Conservation (phyloP, 768 basidiomycete species). For the Hypholoma fasciculare region DNA sequence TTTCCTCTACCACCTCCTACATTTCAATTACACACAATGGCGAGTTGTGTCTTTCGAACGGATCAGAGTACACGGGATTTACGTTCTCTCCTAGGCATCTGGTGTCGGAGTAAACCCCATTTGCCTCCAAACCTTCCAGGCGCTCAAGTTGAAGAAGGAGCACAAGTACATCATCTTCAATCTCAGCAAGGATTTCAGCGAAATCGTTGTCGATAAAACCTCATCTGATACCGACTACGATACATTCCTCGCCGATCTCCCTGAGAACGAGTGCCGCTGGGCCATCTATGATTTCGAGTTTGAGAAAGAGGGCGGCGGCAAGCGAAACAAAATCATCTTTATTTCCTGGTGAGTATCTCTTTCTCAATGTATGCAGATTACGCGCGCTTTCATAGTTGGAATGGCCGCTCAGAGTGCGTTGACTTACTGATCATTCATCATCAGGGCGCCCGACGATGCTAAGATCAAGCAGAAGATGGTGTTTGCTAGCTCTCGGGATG, state of each 20-base stretch:
- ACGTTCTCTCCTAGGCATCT: constrained; percentile 46
- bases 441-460: constrained; percentile 84
- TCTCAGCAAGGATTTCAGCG: constrained; percentile 58
- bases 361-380: not conserved
- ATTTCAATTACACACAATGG: constrained; percentile 16
- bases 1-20: constrained; percentile 21
- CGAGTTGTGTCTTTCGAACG: constrained; percentile 26
- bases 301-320: constrained; percentile 69
- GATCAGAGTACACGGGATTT: not conserved
- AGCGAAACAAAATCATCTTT: constrained; percentile 86
- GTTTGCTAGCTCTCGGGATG: constrained; percentile 85
- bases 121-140: constrained; percentile 63
- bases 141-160: constrained; percentile 76
- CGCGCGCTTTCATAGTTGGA: not conserved
- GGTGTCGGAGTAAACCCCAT: constrained; percentile 60
- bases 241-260: constrained; percentile 71
- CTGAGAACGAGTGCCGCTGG: constrained; percentile 76
- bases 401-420: not conserved
- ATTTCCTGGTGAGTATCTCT: constrained; percentile 68
- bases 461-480: constrained; percentile 94
- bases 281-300: constrained; percentile 94
- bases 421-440: constrained; percentile 24
- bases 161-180: constrained; percentile 83
- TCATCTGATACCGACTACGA: constrained; percentile 59
- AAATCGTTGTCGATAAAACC: constrained; percentile 77